Conservation (phyloP, 1,284 basidiomycete genomes). For the Irpex rosettiformis region DNA sequence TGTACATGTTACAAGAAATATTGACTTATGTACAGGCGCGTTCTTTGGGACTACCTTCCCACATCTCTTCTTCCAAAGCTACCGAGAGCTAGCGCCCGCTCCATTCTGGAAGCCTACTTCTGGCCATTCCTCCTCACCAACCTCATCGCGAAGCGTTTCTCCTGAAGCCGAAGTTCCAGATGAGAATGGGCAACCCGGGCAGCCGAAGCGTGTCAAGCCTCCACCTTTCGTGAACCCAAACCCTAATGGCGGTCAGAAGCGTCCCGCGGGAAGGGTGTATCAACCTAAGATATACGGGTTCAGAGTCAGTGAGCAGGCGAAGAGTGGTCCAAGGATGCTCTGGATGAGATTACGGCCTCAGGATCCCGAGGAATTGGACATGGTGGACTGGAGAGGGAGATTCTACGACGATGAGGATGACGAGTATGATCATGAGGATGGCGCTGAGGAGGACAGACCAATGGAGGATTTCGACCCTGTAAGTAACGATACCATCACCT, state of each 20-base stretch:
- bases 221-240: constrained; percentile 77
- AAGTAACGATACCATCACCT: constrained; percentile 26
- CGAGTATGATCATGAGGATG: constrained; percentile 51
- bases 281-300: constrained; percentile 93
- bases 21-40: constrained; percentile 59
- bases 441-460: constrained; percentile 63
- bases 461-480: constrained; percentile 85
- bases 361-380: constrained; percentile 75
- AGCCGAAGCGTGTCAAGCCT: constrained; percentile 25
- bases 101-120: constrained; percentile 75
- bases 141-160: constrained; percentile 45
- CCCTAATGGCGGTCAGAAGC: constrained; percentile 83
- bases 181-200: neutral
- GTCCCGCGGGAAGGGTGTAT: constrained; percentile 84
- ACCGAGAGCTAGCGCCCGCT: constrained; percentile 85
- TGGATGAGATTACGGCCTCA: constrained; percentile 90
- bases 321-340: constrained; percentile 94
- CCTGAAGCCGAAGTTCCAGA: constrained; percentile 13
- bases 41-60: constrained; percentile 99
- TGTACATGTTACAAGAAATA: neutral
- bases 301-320: constrained; percentile 79
- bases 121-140: constrained; percentile 50
- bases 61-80: constrained; percentile 97
- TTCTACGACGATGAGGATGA: constrained; percentile 82
- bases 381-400: constrained; percentile 82